Base-by-base conservation (phyloP, 148 eudicot species). In the Tetragonia tetragonoides region DNA sequence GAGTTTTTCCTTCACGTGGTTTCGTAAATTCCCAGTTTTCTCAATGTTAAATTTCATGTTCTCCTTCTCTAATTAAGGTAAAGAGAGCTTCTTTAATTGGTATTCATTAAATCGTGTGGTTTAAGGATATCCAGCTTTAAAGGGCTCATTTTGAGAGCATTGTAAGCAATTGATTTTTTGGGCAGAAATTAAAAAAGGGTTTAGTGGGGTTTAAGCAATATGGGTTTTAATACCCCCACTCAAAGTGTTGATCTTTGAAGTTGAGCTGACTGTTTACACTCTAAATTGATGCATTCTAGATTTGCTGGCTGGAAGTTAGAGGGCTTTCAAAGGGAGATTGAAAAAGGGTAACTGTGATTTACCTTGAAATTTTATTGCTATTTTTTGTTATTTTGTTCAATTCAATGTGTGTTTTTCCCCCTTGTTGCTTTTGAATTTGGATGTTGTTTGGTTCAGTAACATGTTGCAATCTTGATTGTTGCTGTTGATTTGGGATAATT, bases 91-190 rank as follows among this genome's bases (percentile, higher is more conserved):
- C 34, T 28, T 28, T 28, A 49, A 24, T 77, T 39, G 42, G 57
- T 42, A 66, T 12, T 14, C 6, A 20, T 38, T 11, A 40, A 49
- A n/a, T 73, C 77, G 51, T 66, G 66, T 56, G 49, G 40, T 54
- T 79, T 39, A 79, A 73, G 81, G 28, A 79, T 78, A 61, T 74
- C 79, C 79, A 78, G 81, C 72, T 78, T 62, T 74, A 68, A 78
- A 82, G 75, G 42, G 56, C 10, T 49, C 8, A 21, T 68, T 28
- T 78, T 78, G 72, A 76, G 60, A 14, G 57, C 20, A 41, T 15
- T 75, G 28, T 18, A 82, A 82, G 85, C 79, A 75, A 78, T 75
- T 46, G 41, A 24, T 6, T 76, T 56, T 54, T n/a, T 53, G 39
- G 65, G 75, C 10, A 18, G 70, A 49, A 62, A n/a, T 61, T 72